phyloP scores from a whole-genome alignment of 805 yeast genomes.

The Pichia sporocuriosa region DNA sequence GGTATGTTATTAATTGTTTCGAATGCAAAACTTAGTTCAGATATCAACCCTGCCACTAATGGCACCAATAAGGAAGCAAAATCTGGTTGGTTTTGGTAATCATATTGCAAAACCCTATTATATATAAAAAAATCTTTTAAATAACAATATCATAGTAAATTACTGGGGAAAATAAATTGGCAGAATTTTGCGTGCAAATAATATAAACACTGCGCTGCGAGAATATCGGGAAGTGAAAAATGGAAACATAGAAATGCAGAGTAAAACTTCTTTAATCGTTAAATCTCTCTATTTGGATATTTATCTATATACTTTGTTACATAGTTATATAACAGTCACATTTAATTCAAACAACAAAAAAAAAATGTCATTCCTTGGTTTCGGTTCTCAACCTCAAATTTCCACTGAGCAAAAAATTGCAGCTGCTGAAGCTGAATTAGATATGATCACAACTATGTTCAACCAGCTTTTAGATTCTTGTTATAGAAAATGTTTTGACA shows the following conservation, averaged over 20 bases:
- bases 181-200: conserved; percentile 5
- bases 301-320: neutral
- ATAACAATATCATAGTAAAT: too few species aligned
- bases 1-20: conserved; percentile 56
- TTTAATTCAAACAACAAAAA: neutral
- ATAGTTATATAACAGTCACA: neutral
- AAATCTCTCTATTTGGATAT: too few species aligned
- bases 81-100: conserved; percentile 12
- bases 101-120: neutral
- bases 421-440: conserved; percentile 96
- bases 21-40: conserved; percentile 29
- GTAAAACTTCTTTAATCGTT: neutral
- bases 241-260: neutral
- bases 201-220: too few species aligned
- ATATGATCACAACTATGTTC: conserved; percentile 97
- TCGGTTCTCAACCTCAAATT: conserved; percentile 64
- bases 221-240: conserved; percentile 2
- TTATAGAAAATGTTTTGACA: conserved; percentile 75
- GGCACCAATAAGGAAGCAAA: neutral
- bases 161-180: neutral
- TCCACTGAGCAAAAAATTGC: conserved; percentile 68
- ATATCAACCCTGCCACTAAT: neutral
- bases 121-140: neutral
- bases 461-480: conserved; percentile 84
- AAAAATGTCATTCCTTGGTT: conserved; percentile 63